phyloP scores from a whole-genome alignment of 768 basidiomycete species.

The Xerocomellus amylosporus region DNA sequence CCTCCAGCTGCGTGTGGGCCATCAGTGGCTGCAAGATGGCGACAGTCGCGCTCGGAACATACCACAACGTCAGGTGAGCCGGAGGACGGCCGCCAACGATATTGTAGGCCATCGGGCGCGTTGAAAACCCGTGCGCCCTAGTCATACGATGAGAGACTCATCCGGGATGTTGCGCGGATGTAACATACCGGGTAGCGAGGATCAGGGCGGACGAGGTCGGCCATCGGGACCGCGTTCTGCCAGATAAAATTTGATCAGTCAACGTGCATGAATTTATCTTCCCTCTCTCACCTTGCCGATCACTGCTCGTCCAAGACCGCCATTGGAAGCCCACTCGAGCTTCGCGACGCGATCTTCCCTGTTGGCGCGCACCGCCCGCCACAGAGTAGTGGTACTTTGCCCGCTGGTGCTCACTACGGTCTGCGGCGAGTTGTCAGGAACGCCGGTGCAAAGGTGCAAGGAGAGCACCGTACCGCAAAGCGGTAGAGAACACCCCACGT shows the following conservation, averaged over 20 bases:
- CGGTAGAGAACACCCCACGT: constrained; percentile 79
- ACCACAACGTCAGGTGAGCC: constrained; percentile 60
- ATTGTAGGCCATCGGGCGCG: constrained; percentile 78
- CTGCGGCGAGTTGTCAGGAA: constrained; percentile 40
- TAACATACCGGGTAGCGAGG: constrained; percentile 55
- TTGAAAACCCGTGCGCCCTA: constrained; percentile 70
- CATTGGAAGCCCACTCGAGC: constrained; percentile 82
- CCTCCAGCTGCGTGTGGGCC: constrained; percentile 56
- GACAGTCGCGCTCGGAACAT: constrained; percentile 26
- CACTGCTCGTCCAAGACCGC: constrained; percentile 78
- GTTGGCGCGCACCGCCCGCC: constrained; percentile 77
- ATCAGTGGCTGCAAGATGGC: constrained; percentile 4
- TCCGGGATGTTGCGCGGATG: constrained; percentile 10
- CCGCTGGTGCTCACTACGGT: constrained; percentile 62
- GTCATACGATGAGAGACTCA: constrained; percentile 14
- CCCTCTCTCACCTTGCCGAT: constrained; percentile 69
- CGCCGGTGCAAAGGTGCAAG: constrained; percentile 13
- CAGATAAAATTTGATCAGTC: constrained; percentile 28
- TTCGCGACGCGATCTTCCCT: constrained; percentile 87
- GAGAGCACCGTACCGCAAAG: constrained; percentile 56
- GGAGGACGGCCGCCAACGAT: constrained; percentile 74
- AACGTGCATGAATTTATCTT: constrained; percentile 12
- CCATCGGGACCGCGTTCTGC: constrained; percentile 77
- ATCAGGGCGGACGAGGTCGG: constrained; percentile 75
- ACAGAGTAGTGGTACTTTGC: constrained; percentile 72